Evolutionary conservation across 2,329 filamentous ascomycete species (phyloP).

Genomic region (Knufia petricola): DNA sequence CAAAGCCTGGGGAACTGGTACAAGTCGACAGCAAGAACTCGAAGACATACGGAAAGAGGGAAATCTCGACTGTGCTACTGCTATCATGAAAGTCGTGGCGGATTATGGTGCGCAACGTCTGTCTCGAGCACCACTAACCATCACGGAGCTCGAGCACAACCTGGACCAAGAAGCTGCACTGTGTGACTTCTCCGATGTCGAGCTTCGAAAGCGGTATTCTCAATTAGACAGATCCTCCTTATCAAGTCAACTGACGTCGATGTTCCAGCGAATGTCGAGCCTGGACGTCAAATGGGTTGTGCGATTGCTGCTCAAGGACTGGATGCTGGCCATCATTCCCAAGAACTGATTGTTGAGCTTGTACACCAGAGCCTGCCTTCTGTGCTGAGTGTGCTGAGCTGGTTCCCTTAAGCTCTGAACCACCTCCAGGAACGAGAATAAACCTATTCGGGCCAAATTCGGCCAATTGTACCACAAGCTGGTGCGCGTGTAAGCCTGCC

Average conservation of each 20-base stretch:
- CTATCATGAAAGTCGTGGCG: constrained; percentile 55
- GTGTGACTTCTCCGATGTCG: constrained; percentile 61
- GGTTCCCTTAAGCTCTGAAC: constrained; percentile 44
- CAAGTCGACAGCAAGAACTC: constrained; percentile 47
- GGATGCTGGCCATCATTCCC: constrained; percentile 29
- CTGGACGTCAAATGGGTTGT: constrained; percentile 80
- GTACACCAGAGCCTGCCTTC: constrained; percentile 51
- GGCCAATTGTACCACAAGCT: constrained; percentile 39
- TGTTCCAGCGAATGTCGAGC: constrained; percentile 54
- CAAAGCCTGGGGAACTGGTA: constrained; percentile 55
- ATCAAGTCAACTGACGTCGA: constrained; percentile 38
- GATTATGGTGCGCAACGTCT: constrained; percentile 42
- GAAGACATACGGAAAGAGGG: constrained; percentile 55
- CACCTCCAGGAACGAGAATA: constrained; percentile 3
- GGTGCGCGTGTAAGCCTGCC: constrained; percentile 52
- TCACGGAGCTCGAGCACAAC: constrained; percentile 62
- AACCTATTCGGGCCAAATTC: constrained; percentile 7
- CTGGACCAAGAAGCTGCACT: constrained; percentile 58
- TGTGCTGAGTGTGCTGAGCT: constrained; percentile 43
- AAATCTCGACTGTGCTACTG: constrained; percentile 60
- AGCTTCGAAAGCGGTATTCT: constrained; percentile 36
- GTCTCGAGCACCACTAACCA: constrained; percentile 41
- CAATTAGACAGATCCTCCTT: constrained; percentile 33
- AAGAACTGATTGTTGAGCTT: background rate
- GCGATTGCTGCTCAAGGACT: constrained; percentile 67